A percentile compares a stretch with the other conserved stretches of the same genome.
Evolutionary conservation across 148 eudicot genomes (phyloP).

Genomic region (Drosera capensis): DNA sequence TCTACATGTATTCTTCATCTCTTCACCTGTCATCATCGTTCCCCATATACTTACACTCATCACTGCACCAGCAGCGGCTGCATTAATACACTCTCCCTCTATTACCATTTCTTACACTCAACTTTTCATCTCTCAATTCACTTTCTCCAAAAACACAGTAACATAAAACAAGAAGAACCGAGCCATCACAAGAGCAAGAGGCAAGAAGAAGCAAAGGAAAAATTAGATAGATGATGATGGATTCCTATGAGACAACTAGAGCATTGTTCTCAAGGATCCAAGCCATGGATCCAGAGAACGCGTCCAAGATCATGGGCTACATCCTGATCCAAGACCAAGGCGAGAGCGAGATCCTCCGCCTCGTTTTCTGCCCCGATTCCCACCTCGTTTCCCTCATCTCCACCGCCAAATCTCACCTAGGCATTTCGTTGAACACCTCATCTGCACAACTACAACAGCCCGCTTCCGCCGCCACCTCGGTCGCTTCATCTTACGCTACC

Average conservation of each 20-base stretch:
- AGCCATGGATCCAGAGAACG: conserved; percentile 26
- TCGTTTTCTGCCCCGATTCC: conserved; percentile 24
- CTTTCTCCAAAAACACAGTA: too few relatives aligned
- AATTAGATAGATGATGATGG: too few relatives aligned
- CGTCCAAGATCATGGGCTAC: conserved; percentile 25
- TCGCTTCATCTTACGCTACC: conserved; percentile 6
- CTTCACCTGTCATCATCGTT: too few relatives aligned
- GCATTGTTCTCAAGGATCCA: conserved; percentile 22
- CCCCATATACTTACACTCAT: too few relatives aligned
- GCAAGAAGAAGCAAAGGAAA: too few relatives aligned
- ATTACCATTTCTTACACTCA: too few relatives aligned
- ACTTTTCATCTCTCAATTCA: too few relatives aligned
- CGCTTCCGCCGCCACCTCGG: conserved; percentile 25
- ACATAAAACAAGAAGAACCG: too few relatives aligned
- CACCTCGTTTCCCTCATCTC: conserved; percentile 11
- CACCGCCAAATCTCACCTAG: conserved; percentile 17
- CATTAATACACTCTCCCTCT: too few relatives aligned
- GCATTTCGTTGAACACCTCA: conserved; percentile 20
- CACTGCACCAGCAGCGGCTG: too few relatives aligned
- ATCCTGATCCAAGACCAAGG: conserved; percentile 18
- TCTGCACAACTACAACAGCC: conserved; percentile 29
- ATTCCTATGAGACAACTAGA: conserved; percentile 21
- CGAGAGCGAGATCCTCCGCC: conserved; percentile 25
- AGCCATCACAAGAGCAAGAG: too few relatives aligned
- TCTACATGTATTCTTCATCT: too few relatives aligned